Evolutionary conservation across 2,329 filamentous ascomycete species (phyloP), one percentile per base, ranked within the genome.

Genomic region (Didymellaceae sp.): DNA sequence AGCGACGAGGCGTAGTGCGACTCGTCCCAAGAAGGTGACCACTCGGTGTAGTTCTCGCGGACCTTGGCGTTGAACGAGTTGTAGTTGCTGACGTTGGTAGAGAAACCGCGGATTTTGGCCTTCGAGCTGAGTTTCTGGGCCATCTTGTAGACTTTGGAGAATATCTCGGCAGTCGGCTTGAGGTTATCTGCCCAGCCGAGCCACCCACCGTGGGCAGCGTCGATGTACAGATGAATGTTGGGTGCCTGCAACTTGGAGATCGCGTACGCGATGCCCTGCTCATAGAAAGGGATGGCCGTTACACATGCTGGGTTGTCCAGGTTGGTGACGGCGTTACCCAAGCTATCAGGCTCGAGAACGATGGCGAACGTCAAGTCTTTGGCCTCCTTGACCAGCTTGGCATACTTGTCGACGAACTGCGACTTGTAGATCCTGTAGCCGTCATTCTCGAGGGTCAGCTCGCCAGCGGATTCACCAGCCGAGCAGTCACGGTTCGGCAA

Each of bases 401-500:
- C 60, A 33, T 65, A 65, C 20, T 59, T 47, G 59, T 68, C 65
- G 21, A 68, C 59, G 17, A 66, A 68, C 13, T 68, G 58, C 3
- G 47, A 62, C 47, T 68, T 68, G 59, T 68, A 68, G 25, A 62
- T 53, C 16, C 58, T 32, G 37, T 62, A 40, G 7, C 62, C 62
- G 34, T 64, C 46, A 4, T 63, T 64, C 25, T 86, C 91, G 60
- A 90, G 89, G 65, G 88, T 82, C 40, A 97, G 85, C 74, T 97
- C 93, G 42, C 88, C 83, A 38, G 80, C 75, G 46, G 91, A 89
- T 90, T 91, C 96, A 61, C 78, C 77, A 44, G 89, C 90, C 67
- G 89, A 89, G 71, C 79, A 81, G 75, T 97, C 89, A 78, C 89
- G 97, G 76, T 97, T 93, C 81, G 97, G 93, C 3, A 97, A 84